These are phyloP conservation scores for Drechslerella dactyloides DNA, from an alignment of 2,329 filamentous ascomycete genomes.

Conservation along the genomic window DNA sequence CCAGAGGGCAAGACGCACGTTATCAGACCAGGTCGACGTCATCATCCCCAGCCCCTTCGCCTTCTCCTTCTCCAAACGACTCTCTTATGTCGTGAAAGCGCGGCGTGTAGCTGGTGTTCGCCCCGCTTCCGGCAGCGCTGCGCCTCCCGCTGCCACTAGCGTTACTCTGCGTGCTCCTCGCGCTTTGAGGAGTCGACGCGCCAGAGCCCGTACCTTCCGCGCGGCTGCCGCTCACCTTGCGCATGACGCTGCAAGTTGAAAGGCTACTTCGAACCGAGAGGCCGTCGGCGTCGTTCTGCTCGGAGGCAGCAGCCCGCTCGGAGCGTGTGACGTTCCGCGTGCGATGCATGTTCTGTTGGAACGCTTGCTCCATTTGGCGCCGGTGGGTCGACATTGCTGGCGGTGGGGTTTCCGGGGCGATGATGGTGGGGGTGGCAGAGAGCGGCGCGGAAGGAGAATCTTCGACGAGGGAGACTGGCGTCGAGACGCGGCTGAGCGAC, in stretches of 20 bases:
- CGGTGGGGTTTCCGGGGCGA: neutral
- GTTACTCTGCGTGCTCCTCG: conserved; percentile 15
- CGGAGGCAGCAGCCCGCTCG: neutral
- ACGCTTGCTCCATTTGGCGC: neutral
- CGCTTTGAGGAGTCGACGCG: neutral
- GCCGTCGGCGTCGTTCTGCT: neutral
- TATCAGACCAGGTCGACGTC: conserved; percentile 33
- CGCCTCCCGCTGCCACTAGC: neutral
- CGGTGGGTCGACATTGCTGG: neutral
- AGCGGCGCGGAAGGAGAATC: too few species aligned
- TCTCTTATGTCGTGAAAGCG: conserved; percentile 18
- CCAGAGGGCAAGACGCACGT: neutral
- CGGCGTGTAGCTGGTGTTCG: conserved; percentile 17
- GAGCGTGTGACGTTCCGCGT: conserved; percentile 15
- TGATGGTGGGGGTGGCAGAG: neutral
- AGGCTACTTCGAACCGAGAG: neutral
- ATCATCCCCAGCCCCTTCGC: conserved; percentile 14
- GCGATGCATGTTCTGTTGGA: conserved; percentile 1
- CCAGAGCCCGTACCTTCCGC: neutral
- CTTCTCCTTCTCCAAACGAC: conserved; percentile 14
- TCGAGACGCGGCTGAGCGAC: neutral
- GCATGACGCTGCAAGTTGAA: neutral
- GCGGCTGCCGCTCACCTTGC: neutral
- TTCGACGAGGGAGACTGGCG: neutral
- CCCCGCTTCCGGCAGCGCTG: neutral